Percentiles rank a stretch among this genome's conserved stretches.
phyloP scores from a whole-genome alignment of 129 eudicot species.

The Mikania micrantha region DNA sequence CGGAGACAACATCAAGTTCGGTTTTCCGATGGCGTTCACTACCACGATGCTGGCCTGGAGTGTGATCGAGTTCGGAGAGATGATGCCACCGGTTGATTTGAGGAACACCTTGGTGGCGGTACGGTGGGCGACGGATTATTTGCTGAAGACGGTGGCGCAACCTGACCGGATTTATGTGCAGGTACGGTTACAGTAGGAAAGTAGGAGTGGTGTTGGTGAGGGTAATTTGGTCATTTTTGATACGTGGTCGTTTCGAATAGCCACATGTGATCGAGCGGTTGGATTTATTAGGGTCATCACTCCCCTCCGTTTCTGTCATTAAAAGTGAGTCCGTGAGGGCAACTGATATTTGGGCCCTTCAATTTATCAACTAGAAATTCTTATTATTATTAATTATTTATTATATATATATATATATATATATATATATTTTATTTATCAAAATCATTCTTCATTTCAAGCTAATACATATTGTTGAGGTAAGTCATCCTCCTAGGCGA shows the following conservation, averaged over 20 bases:
- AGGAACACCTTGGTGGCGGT: constrained; percentile 71
- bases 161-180: constrained; percentile 76
- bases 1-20: constrained; percentile 82
- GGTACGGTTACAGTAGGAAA: constrained; percentile 30
- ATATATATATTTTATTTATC: no score
- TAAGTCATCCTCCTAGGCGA: no score
- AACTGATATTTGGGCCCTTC: not conserved
- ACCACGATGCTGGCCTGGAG: constrained; percentile 98
- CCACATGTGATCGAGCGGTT: not conserved
- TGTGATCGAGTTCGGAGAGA: constrained; percentile 74
- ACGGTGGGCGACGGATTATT: constrained; percentile 84
- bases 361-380: not conserved
- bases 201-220: not conserved
- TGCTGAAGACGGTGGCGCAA: constrained; percentile 74
- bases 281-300: not conserved
- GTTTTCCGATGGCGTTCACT: constrained; percentile 91
- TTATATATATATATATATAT: no score
- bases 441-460: no score
- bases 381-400: no score
- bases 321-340: constrained; percentile 25
- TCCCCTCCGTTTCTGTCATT: no score
- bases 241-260: not conserved
- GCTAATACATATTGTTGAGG: no score
- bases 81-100: constrained; percentile 65
- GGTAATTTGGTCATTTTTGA: not conserved